phyloP scores from a whole-genome alignment of 163 green algal genomes.

The Chlorella variabilis region DNA sequence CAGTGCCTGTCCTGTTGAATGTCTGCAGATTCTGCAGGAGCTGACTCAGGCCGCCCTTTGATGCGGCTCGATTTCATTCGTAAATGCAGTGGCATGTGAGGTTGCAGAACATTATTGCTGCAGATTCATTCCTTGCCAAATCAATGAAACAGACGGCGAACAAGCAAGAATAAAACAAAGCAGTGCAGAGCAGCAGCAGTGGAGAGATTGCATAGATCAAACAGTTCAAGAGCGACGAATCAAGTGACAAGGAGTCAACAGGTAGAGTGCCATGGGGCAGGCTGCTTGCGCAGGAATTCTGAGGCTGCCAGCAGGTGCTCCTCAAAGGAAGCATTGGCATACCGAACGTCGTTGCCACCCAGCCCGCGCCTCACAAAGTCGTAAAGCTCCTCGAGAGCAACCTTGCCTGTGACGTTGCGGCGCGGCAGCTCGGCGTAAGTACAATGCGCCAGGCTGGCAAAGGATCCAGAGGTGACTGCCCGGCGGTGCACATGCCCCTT shows the following conservation, averaged over 20 bases:
- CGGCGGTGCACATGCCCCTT: conserved; percentile 23
- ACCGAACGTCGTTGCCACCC: background rate
- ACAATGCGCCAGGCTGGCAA: background rate
- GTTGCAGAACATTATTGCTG: no score
- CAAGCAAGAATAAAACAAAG: background rate
- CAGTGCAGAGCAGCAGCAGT: no score
- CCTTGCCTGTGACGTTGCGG: background rate
- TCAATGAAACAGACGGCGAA: background rate
- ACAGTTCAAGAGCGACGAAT: background rate
- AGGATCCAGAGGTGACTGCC: background rate
- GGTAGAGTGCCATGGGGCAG: background rate
- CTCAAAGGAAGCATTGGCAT: background rate
- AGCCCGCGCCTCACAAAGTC: background rate
- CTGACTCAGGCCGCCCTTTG: no score
- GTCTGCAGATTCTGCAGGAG: no score
- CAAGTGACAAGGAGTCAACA: background rate
- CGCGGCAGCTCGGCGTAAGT: conserved; percentile 3
- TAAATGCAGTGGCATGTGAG: no score
- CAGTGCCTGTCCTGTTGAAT: no score
- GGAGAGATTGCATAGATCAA: background rate
- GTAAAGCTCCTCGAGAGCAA: background rate
- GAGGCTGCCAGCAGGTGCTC: background rate
- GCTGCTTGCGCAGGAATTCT: background rate
- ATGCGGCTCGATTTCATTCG: no score
- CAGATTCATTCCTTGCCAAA: no score